These are phyloP conservation scores for Tillandsia fasciculata DNA, from an alignment of 176 grass and related monocot species.

Conservation along the genomic window DNA sequence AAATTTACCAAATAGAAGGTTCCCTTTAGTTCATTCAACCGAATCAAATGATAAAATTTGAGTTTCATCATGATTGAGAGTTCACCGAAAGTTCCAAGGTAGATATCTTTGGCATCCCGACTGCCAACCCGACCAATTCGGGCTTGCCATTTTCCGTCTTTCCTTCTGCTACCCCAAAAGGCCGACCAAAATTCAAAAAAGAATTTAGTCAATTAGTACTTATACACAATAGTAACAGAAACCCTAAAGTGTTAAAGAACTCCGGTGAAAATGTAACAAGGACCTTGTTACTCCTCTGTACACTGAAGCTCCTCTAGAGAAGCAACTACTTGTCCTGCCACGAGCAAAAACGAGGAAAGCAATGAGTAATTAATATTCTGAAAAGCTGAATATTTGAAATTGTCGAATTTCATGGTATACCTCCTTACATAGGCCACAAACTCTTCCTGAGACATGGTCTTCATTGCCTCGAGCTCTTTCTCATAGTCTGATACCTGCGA, in stretches of 20 bases:
- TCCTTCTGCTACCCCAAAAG: slow-evolving; percentile 44
- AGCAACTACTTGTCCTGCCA: slow-evolving; percentile 89
- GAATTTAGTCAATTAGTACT: background rate
- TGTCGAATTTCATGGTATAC: slow-evolving; percentile 25
- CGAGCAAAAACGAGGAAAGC: background rate
- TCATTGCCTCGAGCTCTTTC: slow-evolving; percentile 76
- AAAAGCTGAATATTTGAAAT: background rate
- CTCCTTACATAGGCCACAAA: slow-evolving; percentile 89
- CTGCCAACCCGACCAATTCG: slow-evolving; percentile 85
- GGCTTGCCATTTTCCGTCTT: slow-evolving; percentile 97
- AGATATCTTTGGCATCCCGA: slow-evolving; percentile 93
- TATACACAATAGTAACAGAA: background rate
- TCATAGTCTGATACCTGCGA: slow-evolving; percentile 68
- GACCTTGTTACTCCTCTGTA: slow-evolving; percentile 94
- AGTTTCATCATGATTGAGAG: slow-evolving; percentile 5
- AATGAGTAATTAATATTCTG: slow-evolving; percentile 9
- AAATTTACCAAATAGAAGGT: slow-evolving; percentile 8
- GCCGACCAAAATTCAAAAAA: slow-evolving; percentile 22
- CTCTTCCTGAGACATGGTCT: slow-evolving; percentile 81
- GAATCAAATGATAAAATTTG: background rate
- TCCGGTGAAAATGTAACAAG: slow-evolving; percentile 16
- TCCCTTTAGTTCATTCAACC: background rate
- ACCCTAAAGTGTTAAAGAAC: slow-evolving; percentile 2
- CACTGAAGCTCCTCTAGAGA: slow-evolving; percentile 87
- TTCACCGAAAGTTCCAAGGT: slow-evolving; percentile 93